phyloP scores from a whole-genome alignment of 148 eudicot species.

The Silene conica region DNA sequence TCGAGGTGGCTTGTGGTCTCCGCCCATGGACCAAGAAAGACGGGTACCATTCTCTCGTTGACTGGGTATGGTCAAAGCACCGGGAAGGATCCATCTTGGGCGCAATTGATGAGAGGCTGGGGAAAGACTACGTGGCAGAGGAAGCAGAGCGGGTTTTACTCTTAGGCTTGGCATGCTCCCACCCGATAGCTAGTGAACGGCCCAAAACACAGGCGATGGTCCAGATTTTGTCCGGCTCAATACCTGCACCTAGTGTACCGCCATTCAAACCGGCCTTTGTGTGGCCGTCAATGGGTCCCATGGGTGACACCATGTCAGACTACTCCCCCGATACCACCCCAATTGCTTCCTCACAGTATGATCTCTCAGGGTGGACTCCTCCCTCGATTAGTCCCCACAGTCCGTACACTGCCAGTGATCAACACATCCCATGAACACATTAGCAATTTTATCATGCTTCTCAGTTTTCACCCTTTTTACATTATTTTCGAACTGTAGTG shows the following conservation, averaged over 20 bases:
- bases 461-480: background rate
- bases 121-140: conserved; percentile 35
- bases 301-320: conserved; percentile 30
- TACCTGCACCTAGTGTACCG: conserved; percentile 47
- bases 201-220: conserved; percentile 47
- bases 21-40: conserved; percentile 52
- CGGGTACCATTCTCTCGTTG: conserved; percentile 41
- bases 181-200: conserved; percentile 57
- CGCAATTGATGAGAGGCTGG: conserved; percentile 55
- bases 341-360: conserved; percentile 22
- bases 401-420: conserved; percentile 4
- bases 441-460: background rate
- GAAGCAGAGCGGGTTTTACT: conserved; percentile 60
- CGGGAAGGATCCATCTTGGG: conserved; percentile 47
- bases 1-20: conserved; percentile 63
- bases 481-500: background rate
- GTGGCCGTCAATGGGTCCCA: conserved; percentile 54
- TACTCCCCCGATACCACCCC: conserved; percentile 21
- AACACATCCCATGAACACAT: background rate
- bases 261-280: conserved; percentile 66
- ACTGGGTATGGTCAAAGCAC: conserved; percentile 82
- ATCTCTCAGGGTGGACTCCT: conserved; percentile 32
- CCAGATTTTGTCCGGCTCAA: conserved; percentile 60
- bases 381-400: conserved; percentile 27
- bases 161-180: conserved; percentile 67